Evolutionary conservation across 2,329 filamentous ascomycete species (phyloP), one percentile per base, ranked within the genome.

Genomic region (Fusarium napiforme): DNA sequence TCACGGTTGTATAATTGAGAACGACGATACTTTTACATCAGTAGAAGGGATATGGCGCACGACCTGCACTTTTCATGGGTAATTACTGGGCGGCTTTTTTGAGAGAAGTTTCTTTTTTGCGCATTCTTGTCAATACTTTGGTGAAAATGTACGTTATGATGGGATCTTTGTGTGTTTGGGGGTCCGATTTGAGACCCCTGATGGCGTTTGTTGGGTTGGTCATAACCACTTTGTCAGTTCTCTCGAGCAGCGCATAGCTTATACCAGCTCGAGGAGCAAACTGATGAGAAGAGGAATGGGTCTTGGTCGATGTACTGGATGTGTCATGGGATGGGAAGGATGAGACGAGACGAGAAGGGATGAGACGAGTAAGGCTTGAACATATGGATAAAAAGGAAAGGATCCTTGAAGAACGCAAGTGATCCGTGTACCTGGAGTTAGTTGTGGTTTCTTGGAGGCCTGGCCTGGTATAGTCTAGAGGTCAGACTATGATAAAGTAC

Each of bases 51-150:
- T 36, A 73, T 55, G 76, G 74, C 71, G 73, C 50, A 75, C 52
- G 62, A 65, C 61, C 45, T 73, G 64, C 73, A 59, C 65, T 72
- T 65, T 74, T 69, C 65, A 69, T 66, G 61, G 69, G 65, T 63
- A 68, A 76, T 60, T 65, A 69, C 66, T 50, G 45, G 47, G 39
- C 55, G 59, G 73, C 49, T 78, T 67, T 68, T 72, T 58, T 61
- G 62, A 69, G 73, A 74, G 58, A 67, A 69, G 61, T 39, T 39
- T 39, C 39, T 53, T 53, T 39, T 53, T 39, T 53, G 67, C 64
- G 53, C 61, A 66, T 78, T 77, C 77, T 78, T 78, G 74, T 78
- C 64, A 40, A 78, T 78, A 78, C 56, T 76, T 74, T 73, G 69
- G 72, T 72, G 60, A 68, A 67, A 77, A 73, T 76, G 66, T 73